A percentile compares a stretch with the other conserved stretches of the same genome.
phyloP scores from a whole-genome alignment of 1,284 basidiomycete genomes.

The Inonotus hispidus region DNA sequence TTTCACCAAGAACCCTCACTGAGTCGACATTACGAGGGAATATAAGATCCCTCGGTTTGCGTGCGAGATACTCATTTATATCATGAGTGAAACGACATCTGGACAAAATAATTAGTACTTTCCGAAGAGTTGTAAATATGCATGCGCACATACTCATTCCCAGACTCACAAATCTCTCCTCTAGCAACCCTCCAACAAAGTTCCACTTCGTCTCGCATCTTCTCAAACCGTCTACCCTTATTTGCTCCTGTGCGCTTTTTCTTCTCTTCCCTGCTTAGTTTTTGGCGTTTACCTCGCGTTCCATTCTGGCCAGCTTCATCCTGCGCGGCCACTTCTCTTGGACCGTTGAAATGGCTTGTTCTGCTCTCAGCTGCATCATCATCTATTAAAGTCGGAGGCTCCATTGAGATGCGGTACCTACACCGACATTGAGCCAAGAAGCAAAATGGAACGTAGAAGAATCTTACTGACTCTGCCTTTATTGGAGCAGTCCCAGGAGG shows the following conservation, averaged over 20 bases:
- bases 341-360: conserved; percentile 35
- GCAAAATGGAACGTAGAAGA: not conserved
- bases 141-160: conserved; percentile 42
- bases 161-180: conserved; percentile 60
- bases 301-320: conserved; percentile 23
- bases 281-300: conserved; percentile 34
- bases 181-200: conserved; percentile 70
- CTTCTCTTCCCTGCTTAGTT: conserved; percentile 55
- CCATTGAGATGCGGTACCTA: conserved; percentile 55
- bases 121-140: not conserved
- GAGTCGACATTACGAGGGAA: conserved; percentile 40
- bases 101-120: not conserved
- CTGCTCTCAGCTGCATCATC: conserved; percentile 75
- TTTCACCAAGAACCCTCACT: conserved; percentile 39
- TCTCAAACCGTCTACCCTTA: conserved; percentile 69
- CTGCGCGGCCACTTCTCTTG: conserved; percentile 24
- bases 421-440: not conserved
- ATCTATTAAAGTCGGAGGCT: conserved; percentile 42
- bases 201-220: conserved; percentile 68
- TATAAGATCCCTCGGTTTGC: conserved; percentile 71
- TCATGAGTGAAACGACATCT: conserved; percentile 86
- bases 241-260: conserved; percentile 74
- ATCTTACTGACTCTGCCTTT: conserved; percentile 59
- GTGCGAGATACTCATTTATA: conserved; percentile 66
- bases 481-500: conserved; percentile 62